phyloP scores from a whole-genome alignment of 441 rosid species.

The Adansonia rubrostipa region DNA sequence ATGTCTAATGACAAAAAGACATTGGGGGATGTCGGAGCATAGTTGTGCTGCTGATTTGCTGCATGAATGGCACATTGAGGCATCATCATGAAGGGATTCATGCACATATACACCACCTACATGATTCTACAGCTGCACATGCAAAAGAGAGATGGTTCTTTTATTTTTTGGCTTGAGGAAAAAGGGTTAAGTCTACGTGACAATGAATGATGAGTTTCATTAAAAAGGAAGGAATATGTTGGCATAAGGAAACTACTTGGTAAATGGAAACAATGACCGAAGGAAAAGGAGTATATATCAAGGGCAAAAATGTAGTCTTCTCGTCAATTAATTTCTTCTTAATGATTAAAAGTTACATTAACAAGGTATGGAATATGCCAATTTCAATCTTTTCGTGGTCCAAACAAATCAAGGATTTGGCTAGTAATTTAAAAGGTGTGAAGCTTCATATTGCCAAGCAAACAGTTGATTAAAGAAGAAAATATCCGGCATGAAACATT shows the following conservation, averaged over 20 bases:
- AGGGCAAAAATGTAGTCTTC: background rate
- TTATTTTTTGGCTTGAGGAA: background rate
- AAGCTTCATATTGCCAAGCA: background rate
- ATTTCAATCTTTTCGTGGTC: background rate
- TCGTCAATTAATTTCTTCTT: background rate
- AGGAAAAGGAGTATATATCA: background rate
- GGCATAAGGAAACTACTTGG: background rate
- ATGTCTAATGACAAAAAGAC: background rate
- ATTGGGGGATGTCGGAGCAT: background rate
- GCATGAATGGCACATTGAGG: background rate
- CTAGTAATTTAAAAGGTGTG: background rate
- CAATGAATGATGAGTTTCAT: slow-evolving; percentile 15
- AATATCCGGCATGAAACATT: background rate
- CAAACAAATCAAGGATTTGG: no score
- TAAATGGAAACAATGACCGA: background rate
- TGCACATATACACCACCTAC: slow-evolving; percentile 20
- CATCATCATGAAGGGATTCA: background rate
- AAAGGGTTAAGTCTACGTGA: background rate
- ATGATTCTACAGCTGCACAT: slow-evolving; percentile 20
- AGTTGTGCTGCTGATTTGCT: background rate
- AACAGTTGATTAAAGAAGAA: background rate
- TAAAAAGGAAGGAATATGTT: slow-evolving; percentile 11
- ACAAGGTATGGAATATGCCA: background rate
- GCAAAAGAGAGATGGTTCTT: slow-evolving; percentile 1
- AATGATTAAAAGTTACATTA: background rate